phyloP scores from a whole-genome alignment of 768 basidiomycete species.

The Naganishia vaughanmartiniae region DNA sequence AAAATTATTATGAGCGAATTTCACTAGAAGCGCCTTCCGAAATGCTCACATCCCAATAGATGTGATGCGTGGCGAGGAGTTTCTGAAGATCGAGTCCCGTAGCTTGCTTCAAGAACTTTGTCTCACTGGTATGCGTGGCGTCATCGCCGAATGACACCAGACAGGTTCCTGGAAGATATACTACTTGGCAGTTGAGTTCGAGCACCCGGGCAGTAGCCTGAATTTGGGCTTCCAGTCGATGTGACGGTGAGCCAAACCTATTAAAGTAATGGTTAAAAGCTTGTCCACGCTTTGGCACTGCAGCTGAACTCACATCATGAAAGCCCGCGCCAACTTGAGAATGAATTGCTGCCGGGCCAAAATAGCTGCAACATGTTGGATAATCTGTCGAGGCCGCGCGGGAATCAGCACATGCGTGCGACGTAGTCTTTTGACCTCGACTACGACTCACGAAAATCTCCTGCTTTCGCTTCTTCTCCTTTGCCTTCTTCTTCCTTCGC shows the following conservation, averaged over 20 bases:
- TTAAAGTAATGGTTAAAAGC: not conserved
- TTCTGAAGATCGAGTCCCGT: conserved; percentile 74
- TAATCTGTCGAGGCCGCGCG: conserved; percentile 60
- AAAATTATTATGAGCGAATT: conserved; percentile 34
- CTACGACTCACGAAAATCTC: conserved; percentile 67
- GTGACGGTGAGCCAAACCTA: conserved; percentile 80
- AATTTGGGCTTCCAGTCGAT: conserved; percentile 89
- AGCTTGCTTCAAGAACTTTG: conserved; percentile 73
- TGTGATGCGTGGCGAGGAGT: conserved; percentile 64
- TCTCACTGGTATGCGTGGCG: conserved; percentile 73
- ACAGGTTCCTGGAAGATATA: conserved; percentile 66
- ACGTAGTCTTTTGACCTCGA: no score
- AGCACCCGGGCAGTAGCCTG: conserved; percentile 82
- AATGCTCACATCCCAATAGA: conserved; percentile 67
- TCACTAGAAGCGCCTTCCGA: not conserved
- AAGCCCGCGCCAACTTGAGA: conserved; percentile 74
- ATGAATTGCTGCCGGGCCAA: conserved; percentile 79
- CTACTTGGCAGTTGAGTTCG: conserved; percentile 86
- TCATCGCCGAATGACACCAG: conserved; percentile 79
- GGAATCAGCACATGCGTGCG: no score
- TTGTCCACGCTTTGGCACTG: not conserved
- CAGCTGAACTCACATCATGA: conserved; percentile 63
- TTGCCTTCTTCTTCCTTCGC: conserved; percentile 55
- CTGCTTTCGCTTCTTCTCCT: conserved; percentile 64
- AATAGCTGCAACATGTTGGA: conserved; percentile 77